Base-by-base conservation (phyloP, 441 rosid genomes). In the Pelargonium cotyledonis region DNA sequence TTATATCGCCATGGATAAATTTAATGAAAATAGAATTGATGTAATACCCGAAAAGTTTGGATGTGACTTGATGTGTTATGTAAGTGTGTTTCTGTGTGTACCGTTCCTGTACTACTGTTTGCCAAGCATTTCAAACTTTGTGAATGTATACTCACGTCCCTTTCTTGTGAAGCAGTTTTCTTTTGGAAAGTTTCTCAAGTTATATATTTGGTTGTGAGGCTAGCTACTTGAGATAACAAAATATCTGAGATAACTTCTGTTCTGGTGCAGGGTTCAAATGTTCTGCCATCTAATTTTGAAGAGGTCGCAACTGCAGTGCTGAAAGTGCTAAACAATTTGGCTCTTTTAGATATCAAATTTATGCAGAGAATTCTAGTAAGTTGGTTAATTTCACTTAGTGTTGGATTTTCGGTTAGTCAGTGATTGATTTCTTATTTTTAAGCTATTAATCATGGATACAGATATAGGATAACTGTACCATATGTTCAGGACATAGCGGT, bases 301-400 rank as follows among this genome's bases (percentile, higher is more conserved):
- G 92, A 86, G 82, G 91, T 85, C 57, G 87, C 91, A 67, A 84
- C 91, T 71, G 96, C 89, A 61, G 92, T 87, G 69, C 82, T 89
- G 79, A 89, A 81, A 80, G 84, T 87, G 77, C 74, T 89, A 76
- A 89, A 87, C 75, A 89, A 87, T 79, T 81, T 89, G 85, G 96
- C 96, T 63, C 84, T 81, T 66, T 43, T 85, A 81, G 91, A 89
- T 79, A 80, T 87, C 63, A 70, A 73, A n/a, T 87, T 76, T 67
- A 75, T 89, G 77, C 92, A 87, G 78, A 83, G 76, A 79, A 83
- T 87, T 83, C 92, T 89, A 69, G 96, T 89, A 78, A 83, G 85
- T 71, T 72, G 58, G 16, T 21, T 63, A 62, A 70, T 55, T 70
- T 63, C 65, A 41, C 53, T 40, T 11, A 8, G 10, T 12, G 8